These are phyloP conservation scores for Aureobasidium sp. DNA, from an alignment of 2,329 filamentous ascomycete genomes.

Conservation along the genomic window DNA sequence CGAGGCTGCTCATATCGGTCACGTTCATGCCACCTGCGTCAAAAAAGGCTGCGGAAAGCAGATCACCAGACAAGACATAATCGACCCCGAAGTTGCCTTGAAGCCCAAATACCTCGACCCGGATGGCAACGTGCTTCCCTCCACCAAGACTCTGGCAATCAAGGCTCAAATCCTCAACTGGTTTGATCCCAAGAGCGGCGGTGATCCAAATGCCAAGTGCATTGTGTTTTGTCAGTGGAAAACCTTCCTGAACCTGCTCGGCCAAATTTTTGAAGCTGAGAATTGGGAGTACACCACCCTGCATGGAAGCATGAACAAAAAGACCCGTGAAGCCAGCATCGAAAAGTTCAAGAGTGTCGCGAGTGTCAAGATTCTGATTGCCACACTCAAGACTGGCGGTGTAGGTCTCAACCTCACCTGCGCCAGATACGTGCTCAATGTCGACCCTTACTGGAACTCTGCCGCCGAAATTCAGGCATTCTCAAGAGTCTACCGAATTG, in stretches of 20 bases:
- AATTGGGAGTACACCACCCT: slow-evolving; percentile 42
- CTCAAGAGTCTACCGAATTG: slow-evolving; percentile 55
- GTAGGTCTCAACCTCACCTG: slow-evolving; percentile 51
- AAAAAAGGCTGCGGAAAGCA: slow-evolving; percentile 20
- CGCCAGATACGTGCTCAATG: slow-evolving; percentile 40
- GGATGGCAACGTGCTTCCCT: slow-evolving; percentile 32
- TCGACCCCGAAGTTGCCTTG: slow-evolving; percentile 19
- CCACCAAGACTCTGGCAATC: slow-evolving; percentile 37
- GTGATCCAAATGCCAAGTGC: slow-evolving; percentile 44
- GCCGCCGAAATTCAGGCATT: slow-evolving; percentile 34
- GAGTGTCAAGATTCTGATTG: slow-evolving; percentile 41
- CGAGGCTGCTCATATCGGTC: slow-evolving; percentile 17
- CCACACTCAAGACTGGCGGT: slow-evolving; percentile 50
- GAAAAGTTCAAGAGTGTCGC: slow-evolving; percentile 35
- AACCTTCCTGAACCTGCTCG: slow-evolving; percentile 44
- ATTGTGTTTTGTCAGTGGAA: slow-evolving; percentile 54
- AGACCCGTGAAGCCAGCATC: slow-evolving; percentile 38
- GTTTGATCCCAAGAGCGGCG: slow-evolving; percentile 14
- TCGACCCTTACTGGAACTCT: slow-evolving; percentile 45
- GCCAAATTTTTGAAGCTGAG: slow-evolving; percentile 41
- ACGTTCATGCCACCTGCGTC: slow-evolving; percentile 18
- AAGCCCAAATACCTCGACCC: slow-evolving; percentile 30
- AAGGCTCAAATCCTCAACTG: slow-evolving; percentile 39
- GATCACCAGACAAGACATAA: slow-evolving; percentile 13
- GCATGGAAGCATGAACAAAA: slow-evolving; percentile 39